Evolutionary conservation across 202 grass and related monocot species (phyloP).

Genomic region (Hordeum pubiflorum): DNA sequence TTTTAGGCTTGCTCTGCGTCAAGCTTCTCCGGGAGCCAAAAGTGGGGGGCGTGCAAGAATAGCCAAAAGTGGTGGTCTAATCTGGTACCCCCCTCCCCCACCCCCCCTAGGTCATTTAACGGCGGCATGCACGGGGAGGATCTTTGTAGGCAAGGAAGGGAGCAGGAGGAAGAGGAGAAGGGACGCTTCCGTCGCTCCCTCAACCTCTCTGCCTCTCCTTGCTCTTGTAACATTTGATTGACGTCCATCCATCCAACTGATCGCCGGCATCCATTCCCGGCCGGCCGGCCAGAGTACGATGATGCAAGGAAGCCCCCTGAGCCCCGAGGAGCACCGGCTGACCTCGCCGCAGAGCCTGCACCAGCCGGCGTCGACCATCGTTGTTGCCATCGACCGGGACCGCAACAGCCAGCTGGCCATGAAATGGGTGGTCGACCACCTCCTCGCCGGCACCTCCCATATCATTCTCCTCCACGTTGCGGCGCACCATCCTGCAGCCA

Average conservation of each 20-base stretch:
- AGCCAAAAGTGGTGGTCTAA: not conserved
- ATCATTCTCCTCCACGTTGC: constrained; percentile 71
- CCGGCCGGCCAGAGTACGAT: not conserved
- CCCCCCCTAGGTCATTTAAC: no score
- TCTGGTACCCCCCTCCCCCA: no score
- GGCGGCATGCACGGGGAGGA: not conserved
- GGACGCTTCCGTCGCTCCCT: not conserved
- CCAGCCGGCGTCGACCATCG: constrained; percentile 18
- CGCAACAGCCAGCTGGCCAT: constrained; percentile 71
- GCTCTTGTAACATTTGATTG: not conserved
- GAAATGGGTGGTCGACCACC: constrained; percentile 76
- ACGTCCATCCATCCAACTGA: not conserved
- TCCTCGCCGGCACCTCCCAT: constrained; percentile 40
- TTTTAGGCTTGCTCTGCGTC: not conserved
- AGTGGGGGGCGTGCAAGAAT: constrained; percentile 27
- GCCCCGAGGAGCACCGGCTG: constrained; percentile 18
- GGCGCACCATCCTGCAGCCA: constrained; percentile 22
- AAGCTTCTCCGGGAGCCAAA: not conserved
- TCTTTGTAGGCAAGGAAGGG: constrained; percentile 19
- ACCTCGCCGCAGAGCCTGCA: constrained; percentile 17
- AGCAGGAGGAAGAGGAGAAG: constrained; percentile 33
- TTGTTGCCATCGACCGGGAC: constrained; percentile 55
- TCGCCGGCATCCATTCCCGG: not conserved
- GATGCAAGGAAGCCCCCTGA: constrained; percentile 22
- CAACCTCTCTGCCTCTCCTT: constrained; percentile 32